phyloP scores from a whole-genome alignment of 306 rosid genomes.

The Dalbergia oliveri region DNA sequence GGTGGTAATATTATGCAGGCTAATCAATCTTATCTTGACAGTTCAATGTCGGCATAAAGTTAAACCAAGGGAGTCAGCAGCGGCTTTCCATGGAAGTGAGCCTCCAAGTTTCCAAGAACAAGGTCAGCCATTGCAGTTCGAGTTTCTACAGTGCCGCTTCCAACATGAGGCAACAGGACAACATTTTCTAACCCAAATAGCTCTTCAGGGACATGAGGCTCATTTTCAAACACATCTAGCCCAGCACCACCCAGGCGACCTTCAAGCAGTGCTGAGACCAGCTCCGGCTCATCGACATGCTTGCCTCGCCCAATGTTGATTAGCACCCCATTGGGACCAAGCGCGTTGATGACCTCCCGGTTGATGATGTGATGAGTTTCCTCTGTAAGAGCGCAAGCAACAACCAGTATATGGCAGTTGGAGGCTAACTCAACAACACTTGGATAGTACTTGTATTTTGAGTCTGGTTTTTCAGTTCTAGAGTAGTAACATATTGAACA shows the following conservation, averaged over 20 bases:
- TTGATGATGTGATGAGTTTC: slow-evolving; percentile 75
- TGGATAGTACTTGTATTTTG: slow-evolving; percentile 75
- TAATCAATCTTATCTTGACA: neutral
- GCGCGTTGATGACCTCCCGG: slow-evolving; percentile 72
- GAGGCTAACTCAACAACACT: slow-evolving; percentile 81
- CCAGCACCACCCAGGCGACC: slow-evolving; percentile 93
- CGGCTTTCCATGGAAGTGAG: slow-evolving; percentile 80
- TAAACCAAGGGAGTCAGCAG: slow-evolving; percentile 72
- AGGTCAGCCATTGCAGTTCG: slow-evolving; percentile 79
- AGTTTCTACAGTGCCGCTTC: slow-evolving; percentile 79
- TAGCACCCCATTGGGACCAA: slow-evolving; percentile 80
- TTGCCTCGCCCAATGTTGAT: slow-evolving; percentile 90
- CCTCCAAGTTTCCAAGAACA: slow-evolving; percentile 77
- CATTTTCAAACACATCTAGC: slow-evolving; percentile 80
- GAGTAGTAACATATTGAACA: slow-evolving; percentile 74
- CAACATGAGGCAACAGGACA: slow-evolving; percentile 79
- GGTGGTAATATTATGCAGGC: slow-evolving; percentile 2
- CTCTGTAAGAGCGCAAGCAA: slow-evolving; percentile 75
- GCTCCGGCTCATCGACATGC: slow-evolving; percentile 78
- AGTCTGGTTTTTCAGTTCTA: slow-evolving; percentile 64
- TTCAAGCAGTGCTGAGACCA: slow-evolving; percentile 77
- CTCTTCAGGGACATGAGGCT: slow-evolving; percentile 81
- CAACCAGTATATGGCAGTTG: slow-evolving; percentile 74
- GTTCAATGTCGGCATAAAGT: neutral
- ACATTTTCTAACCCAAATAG: slow-evolving; percentile 79